phyloP scores from a whole-genome alignment of 1,139 yeast genomes.

The Blastobotrys serpentis region DNA sequence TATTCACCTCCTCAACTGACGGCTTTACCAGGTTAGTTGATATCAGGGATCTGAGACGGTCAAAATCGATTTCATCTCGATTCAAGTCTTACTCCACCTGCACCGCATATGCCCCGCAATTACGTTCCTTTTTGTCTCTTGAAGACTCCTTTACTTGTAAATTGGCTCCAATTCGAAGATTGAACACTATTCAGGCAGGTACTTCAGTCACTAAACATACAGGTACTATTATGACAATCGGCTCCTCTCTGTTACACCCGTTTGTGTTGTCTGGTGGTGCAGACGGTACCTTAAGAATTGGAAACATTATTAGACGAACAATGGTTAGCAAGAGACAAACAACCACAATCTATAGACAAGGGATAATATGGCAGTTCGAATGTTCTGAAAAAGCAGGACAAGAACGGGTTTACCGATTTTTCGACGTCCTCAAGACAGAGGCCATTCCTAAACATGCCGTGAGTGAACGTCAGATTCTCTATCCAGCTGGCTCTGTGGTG shows the following conservation, averaged over 20 bases:
- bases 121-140: slow-evolving; percentile 42
- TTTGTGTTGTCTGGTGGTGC: slow-evolving; percentile 59
- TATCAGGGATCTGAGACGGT: slow-evolving; percentile 44
- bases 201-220: slow-evolving; percentile 41
- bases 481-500: slow-evolving; percentile 55
- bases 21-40: slow-evolving; percentile 46
- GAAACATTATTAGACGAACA: slow-evolving; percentile 45
- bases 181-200: slow-evolving; percentile 37
- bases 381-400: slow-evolving; percentile 43
- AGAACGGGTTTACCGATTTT: slow-evolving; percentile 41
- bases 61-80: slow-evolving; percentile 38
- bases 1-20: slow-evolving; percentile 51
- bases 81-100: slow-evolving; percentile 37
- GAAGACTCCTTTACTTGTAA: slow-evolving; percentile 46
- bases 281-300: slow-evolving; percentile 54
- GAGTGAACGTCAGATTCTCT: slow-evolving; percentile 32
- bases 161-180: slow-evolving; percentile 39
- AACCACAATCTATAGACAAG: slow-evolving; percentile 31
- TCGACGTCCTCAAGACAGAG: slow-evolving; percentile 28
- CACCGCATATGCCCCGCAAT: slow-evolving; percentile 41
- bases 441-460: slow-evolving; percentile 27
- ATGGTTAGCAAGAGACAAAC: slow-evolving; percentile 44
- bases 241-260: slow-evolving; percentile 55
- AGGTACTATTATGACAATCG: slow-evolving; percentile 43
- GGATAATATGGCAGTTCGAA: slow-evolving; percentile 31